Conservation (phyloP, 2,329 filamentous ascomycete species). For the Alternaria viburni region DNA sequence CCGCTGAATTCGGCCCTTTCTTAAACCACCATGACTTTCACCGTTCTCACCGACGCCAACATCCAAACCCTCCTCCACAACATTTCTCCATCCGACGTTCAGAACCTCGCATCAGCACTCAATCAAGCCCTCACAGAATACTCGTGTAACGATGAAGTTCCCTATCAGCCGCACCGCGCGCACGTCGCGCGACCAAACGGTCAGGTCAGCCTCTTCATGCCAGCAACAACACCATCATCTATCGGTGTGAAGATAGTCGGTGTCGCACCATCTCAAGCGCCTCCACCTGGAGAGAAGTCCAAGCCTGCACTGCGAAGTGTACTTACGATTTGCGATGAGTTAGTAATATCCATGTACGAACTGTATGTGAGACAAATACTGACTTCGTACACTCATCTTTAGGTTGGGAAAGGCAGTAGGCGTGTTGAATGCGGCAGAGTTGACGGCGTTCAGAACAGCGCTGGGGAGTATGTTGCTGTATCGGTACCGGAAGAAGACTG, state of each 20-base stretch:
- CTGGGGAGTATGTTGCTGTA: slow-evolving; percentile 70
- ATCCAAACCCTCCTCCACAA: slow-evolving; percentile 45
- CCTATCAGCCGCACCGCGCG: slow-evolving; percentile 53
- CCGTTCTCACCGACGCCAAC: slow-evolving; percentile 23
- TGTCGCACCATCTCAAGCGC: slow-evolving; percentile 53
- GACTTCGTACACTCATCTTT: too few species aligned
- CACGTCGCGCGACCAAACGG: slow-evolving; percentile 48
- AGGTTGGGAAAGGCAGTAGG: slow-evolving; percentile 64
- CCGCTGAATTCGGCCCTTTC: neutral
- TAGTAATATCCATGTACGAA: too few species aligned
- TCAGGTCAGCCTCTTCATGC: slow-evolving; percentile 75
- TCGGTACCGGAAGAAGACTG: slow-evolving; percentile 16
- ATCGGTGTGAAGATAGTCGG: slow-evolving; percentile 74
- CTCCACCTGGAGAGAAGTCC: slow-evolving; percentile 22
- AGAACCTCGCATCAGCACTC: slow-evolving; percentile 4
- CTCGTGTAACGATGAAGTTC: slow-evolving; percentile 26
- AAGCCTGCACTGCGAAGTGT: slow-evolving; percentile 63
- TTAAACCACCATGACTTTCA: slow-evolving; percentile 12
- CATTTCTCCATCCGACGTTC: slow-evolving; percentile 26
- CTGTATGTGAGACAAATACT: too few species aligned
- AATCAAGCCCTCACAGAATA: slow-evolving; percentile 39
- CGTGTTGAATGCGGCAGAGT: slow-evolving; percentile 73
- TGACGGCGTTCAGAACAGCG: slow-evolving; percentile 83
- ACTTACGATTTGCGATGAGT: slow-evolving; percentile 61
- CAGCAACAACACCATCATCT: slow-evolving; percentile 66